Base-by-base conservation (phyloP, 2,329 filamentous ascomycete genomes). In the Hypoxylon rubiginosum region DNA sequence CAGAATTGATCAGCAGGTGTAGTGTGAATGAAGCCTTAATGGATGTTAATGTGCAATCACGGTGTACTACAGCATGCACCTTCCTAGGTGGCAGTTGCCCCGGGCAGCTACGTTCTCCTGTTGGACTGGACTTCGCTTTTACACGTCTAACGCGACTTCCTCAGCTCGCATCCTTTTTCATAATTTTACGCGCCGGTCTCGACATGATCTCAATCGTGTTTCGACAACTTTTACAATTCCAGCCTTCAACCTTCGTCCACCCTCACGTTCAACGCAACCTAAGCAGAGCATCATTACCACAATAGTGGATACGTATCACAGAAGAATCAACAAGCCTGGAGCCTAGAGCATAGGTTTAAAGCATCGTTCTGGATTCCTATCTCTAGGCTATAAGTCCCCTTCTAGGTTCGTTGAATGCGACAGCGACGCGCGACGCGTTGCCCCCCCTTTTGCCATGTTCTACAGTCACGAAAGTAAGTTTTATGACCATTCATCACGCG, bases 401-500 rank as follows among this genome's bases (percentile, higher is more conserved):
- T 36, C 56, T 7, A 2, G 19, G 28, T 34, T 36, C 6, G 41
- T 48, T 46, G 26, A 30, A 58, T 34, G 19, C 59, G 36, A 13
- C 17, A 32, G 7, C 21, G 46, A 30, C 57, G 28, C 52, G 49
- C 41, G 4, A 32, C 55, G 51, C 41, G 55, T 46, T 46, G 28
- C 39, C 53, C 15, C 28, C 39, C 41, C 39, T 49, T 60, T 60
- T 74, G 78, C 36, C 72, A 97, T 97, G 94, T 97, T 97, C 78
- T 98, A 97, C 82, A 97, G 92, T 74, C 93, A 97, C 81, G 94
- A 97, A 81, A 93, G 95, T 96, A 83, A 76, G 90, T 80, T 17
- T 24, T 10, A 15, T 6, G 6, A 28, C 10, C 41, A 9, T 3
- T n/a, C 13, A 28, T 15, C 24, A 11, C 9, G 6, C 32, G 1